A percentile compares a stretch with the other conserved stretches of the same genome.
phyloP scores from a whole-genome alignment of 257 asterid species.

The Jacaranda mimosifolia region DNA sequence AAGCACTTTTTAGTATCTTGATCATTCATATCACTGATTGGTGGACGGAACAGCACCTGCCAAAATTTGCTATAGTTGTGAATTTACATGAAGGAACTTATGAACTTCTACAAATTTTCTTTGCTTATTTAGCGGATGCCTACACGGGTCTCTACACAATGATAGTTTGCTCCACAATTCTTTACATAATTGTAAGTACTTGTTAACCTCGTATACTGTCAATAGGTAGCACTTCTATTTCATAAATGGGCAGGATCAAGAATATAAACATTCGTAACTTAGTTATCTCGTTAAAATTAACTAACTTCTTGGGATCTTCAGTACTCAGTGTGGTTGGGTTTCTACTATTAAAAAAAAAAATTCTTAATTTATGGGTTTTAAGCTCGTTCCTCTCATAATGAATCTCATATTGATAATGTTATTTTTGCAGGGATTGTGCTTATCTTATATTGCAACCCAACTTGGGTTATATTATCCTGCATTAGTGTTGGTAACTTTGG shows the following conservation, averaged over 20 bases:
- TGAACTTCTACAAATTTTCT: background rate
- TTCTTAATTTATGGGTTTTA: too few species aligned
- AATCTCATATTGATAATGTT: background rate
- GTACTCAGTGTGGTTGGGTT: too few species aligned
- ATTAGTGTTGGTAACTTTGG: slow-evolving; percentile 23
- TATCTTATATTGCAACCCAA: background rate
- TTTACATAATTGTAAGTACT: slow-evolving; percentile 13
- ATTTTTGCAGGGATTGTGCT: slow-evolving; percentile 24
- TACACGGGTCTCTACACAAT: slow-evolving; percentile 24
- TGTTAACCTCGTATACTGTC: too few species aligned
- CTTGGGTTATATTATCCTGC: background rate
- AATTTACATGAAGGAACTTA: slow-evolving; percentile 25
- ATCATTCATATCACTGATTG: slow-evolving; percentile 4
- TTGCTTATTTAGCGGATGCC: slow-evolving; percentile 19
- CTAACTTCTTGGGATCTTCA: too few species aligned
- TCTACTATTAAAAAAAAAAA: too few species aligned
- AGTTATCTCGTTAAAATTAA: too few species aligned
- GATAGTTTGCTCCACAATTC: slow-evolving; percentile 7
- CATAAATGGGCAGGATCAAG: too few species aligned
- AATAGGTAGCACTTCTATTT: too few species aligned
- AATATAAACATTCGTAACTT: too few species aligned
- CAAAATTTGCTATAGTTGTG: slow-evolving; percentile 6
- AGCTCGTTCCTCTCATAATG: too few species aligned
- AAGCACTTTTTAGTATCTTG: slow-evolving; percentile 6
- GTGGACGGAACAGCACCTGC: background rate